Evolutionary conservation across 2,329 filamentous ascomycete species (phyloP).

Genomic region (Ceratocystis huliohia): DNA sequence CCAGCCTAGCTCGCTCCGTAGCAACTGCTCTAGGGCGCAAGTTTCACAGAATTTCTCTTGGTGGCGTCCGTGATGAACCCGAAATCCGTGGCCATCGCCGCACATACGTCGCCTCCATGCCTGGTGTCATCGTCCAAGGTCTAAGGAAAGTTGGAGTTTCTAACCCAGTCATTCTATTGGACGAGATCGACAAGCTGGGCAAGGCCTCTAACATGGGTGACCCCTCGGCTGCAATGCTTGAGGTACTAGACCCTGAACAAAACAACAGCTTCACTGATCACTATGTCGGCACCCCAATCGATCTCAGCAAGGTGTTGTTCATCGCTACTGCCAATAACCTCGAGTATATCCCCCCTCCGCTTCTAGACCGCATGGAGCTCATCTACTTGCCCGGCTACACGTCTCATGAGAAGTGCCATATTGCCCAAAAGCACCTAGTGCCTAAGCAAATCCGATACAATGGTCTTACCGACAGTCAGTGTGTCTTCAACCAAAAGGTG

Average conservation of each 20-base stretch:
- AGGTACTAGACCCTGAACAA: conserved; percentile 94
- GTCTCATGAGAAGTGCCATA: conserved; percentile 90
- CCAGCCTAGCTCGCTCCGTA: conserved; percentile 83
- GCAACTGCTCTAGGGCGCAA: conserved; percentile 85
- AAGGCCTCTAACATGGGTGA: conserved; percentile 87
- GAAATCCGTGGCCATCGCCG: conserved; percentile 90
- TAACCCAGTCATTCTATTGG: conserved; percentile 88
- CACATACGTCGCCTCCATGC: conserved; percentile 98
- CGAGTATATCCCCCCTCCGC: conserved; percentile 85
- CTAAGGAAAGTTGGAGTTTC: conserved; percentile 89
- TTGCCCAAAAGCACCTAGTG: conserved; percentile 82
- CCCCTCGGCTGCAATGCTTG: conserved; percentile 92
- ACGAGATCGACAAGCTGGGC: conserved; percentile 96
- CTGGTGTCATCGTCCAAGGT: conserved; percentile 83
- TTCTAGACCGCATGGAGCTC: conserved; percentile 94
- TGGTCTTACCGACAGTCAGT: conserved; percentile 62
- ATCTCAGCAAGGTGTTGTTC: conserved; percentile 91
- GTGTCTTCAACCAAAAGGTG: conserved; percentile 67
- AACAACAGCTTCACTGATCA: conserved; percentile 92
- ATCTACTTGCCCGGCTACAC: conserved; percentile 92
- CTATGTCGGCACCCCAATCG: conserved; percentile 90
- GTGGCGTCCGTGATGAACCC: conserved; percentile 88
- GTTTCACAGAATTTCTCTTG: conserved; percentile 93
- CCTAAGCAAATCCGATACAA: conserved; percentile 92
- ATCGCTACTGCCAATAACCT: conserved; percentile 93